phyloP scores from a whole-genome alignment of 495 filamentous ascomycete species.

The Annulohypoxylon stygium region DNA sequence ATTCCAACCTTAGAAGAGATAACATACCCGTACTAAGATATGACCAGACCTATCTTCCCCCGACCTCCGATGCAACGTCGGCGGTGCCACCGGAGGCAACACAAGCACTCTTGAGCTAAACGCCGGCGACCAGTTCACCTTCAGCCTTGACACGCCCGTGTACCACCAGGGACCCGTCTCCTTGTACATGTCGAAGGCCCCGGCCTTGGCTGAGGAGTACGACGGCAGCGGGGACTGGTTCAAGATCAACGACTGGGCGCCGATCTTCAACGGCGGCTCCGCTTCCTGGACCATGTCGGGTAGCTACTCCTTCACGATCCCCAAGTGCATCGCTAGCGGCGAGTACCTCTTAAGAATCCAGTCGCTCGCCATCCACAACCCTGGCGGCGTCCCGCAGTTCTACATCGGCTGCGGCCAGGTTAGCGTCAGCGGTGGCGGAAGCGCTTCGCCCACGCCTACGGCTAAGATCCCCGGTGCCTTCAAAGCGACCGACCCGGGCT shows the following conservation, averaged over 20 bases:
- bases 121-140: constrained; percentile 66
- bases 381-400: constrained; percentile 62
- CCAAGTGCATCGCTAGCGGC: constrained; percentile 65
- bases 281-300: constrained; percentile 60
- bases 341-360: constrained; percentile 74
- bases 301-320: constrained; percentile 67
- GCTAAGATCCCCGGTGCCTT: constrained; percentile 68
- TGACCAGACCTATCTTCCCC: constrained; percentile 58
- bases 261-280: constrained; percentile 52
- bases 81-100: constrained; percentile 59
- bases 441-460: constrained; percentile 57
- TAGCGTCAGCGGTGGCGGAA: constrained; percentile 68
- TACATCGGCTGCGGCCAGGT: constrained; percentile 72
- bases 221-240: constrained; percentile 68
- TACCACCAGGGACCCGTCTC: constrained; percentile 72
- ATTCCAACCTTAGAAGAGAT: not conserved
- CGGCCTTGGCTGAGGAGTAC: constrained; percentile 56
- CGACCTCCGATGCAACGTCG: constrained; percentile 71
- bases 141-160: constrained; percentile 64
- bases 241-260: constrained; percentile 65
- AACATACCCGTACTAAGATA: constrained; percentile 10
- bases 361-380: constrained; percentile 73
- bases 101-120: constrained; percentile 63
- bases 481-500: constrained; percentile 67
- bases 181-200: constrained; percentile 68